Evolutionary conservation across 2,329 filamentous ascomycete species (phyloP).

Genomic region (Acrodontium crateriforme): DNA sequence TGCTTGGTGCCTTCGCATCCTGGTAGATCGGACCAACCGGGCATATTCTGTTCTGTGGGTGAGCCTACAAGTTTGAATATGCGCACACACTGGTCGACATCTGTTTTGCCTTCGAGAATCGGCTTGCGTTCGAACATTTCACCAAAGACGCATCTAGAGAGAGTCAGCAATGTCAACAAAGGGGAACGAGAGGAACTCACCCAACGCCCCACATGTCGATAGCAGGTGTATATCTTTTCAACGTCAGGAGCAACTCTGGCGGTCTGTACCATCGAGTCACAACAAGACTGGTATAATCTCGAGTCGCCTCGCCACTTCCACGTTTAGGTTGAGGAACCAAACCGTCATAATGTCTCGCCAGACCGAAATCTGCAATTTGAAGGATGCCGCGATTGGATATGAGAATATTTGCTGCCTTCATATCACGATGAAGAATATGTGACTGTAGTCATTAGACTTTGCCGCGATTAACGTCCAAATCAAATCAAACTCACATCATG

Average conservation of each 20-base stretch:
- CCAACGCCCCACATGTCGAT: slow-evolving; percentile 98
- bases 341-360: slow-evolving; percentile 87
- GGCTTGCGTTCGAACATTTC: slow-evolving; percentile 94
- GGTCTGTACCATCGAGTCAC: slow-evolving; percentile 96
- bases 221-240: slow-evolving; percentile 87
- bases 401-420: slow-evolving; percentile 96
- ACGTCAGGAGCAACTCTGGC: slow-evolving; percentile 76
- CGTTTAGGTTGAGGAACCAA: slow-evolving; percentile 59
- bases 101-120: slow-evolving; percentile 79
- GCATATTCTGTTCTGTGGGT: slow-evolving; percentile 84
- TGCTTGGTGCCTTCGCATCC: slow-evolving; percentile 60
- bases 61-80: slow-evolving; percentile 90
- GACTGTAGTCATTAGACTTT: slow-evolving; percentile 15
- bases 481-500: slow-evolving; percentile 46
- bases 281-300: slow-evolving; percentile 92
- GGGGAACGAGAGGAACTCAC: slow-evolving; percentile 35
- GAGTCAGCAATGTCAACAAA: slow-evolving; percentile 8
- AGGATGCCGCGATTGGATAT: slow-evolving; percentile 90
- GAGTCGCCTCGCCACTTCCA: slow-evolving; percentile 68
- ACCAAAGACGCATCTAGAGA: slow-evolving; percentile 76
- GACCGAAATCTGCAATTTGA: slow-evolving; percentile 93
- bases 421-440: slow-evolving; percentile 84
- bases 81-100: slow-evolving; percentile 76
- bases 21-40: slow-evolving; percentile 71
- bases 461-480: not conserved